Evolutionary conservation across 192 early-diverging fungal genomes (phyloP), one percentile per base, ranked within the genome.

Genomic region (Cetraspora pellucida): DNA sequence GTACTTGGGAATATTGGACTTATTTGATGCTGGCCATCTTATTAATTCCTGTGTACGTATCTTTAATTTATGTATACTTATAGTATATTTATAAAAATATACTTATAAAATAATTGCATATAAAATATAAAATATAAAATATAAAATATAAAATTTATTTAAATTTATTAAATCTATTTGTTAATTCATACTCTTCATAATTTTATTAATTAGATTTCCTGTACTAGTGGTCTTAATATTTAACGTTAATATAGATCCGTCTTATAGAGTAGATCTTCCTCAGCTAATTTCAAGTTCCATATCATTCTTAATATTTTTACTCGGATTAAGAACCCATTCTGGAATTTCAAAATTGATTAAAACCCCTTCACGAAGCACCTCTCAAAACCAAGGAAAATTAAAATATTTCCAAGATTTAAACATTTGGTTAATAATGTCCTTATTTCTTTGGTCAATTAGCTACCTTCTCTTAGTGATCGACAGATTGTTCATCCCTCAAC

Each of bases 351-450:
- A 13, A 27, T 68, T 68, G 7, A 47, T 68, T 6, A 68, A 45
- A 4, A 25, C 21, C 19, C 21, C 21, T 27, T 1, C 66, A 17
- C 7, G 66, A 27, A 44, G 3, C 10, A 49, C 14, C 21, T 11
- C 31, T 47, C n/a, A 27, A 27, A 49, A 50, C 27, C 19, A 7
- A 17, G 66, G 16, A 27, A 45, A 68, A 68, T 49, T 68, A 68
- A 17, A 47, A 68, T 47, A 47, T 25, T 68, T 68, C 46, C 45
- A 49, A 49, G 66, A 68, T 68, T 68, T 68, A 47, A 68, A 68
- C 47, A 0, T 68, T 27, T 68, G 66, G 66, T 10, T 68, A 11
- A 68, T 14, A 25, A 17, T 45, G 13, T 10, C 44, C 10, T 45
- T 68, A 47, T 68, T 49, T 14, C 27, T 68, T 21, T 68, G 43